phyloP scores from a whole-genome alignment of 495 filamentous ascomycete genomes.

The Immersiella caudata region DNA sequence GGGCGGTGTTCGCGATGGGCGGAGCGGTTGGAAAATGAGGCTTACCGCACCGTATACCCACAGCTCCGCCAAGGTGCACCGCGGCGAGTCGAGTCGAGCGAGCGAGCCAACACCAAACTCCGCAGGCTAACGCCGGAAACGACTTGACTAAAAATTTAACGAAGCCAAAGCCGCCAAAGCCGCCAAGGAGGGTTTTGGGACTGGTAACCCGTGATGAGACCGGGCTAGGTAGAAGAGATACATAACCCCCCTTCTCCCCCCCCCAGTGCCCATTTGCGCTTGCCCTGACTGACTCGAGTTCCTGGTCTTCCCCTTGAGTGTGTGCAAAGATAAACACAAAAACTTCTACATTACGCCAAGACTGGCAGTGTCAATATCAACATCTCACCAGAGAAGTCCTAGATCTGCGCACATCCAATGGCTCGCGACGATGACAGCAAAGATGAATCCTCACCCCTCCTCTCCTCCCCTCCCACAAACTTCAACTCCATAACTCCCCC shows the following conservation, averaged over 20 bases:
- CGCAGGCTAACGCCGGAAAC: slow-evolving; percentile 5
- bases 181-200: background rate
- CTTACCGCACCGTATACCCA: background rate
- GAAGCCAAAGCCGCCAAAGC: background rate
- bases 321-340: background rate
- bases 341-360: background rate
- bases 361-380: background rate
- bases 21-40: background rate
- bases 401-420: background rate
- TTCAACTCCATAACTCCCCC: slow-evolving; percentile 11
- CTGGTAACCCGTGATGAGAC: background rate
- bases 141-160: background rate
- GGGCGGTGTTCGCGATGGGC: background rate
- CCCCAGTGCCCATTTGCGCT: background rate
- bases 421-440: background rate
- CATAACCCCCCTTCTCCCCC: background rate
- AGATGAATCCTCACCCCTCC: slow-evolving; percentile 13
- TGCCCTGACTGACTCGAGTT: background rate
- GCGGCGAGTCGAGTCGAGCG: background rate
- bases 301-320: background rate
- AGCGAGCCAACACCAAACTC: background rate
- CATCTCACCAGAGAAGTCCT: background rate
- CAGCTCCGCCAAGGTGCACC: background rate
- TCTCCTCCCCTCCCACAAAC: background rate
- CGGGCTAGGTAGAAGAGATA: background rate